Base-by-base conservation (phyloP, 352 stramenopile genomes). In the Phytophthora macrochlamydospora region DNA sequence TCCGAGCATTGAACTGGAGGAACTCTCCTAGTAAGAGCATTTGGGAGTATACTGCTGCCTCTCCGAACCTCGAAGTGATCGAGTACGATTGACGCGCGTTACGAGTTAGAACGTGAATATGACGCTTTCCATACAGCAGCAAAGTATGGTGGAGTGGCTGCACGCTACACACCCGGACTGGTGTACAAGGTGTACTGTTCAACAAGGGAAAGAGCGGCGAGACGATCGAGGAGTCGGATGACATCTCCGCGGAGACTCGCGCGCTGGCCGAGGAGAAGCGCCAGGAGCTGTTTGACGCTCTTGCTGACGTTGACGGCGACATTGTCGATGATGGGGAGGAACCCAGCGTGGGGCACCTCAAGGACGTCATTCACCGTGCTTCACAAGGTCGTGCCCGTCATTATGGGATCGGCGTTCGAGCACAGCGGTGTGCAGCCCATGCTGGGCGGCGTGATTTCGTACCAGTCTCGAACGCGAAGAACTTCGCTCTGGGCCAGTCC, bases 271-370 rank as follows among this genome's bases (percentile, higher is more conserved):
- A 97, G 54, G 84, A 95, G 57, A 98, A 98, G 76, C 83, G 91
- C 49, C 68, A 83, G 49, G 93, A 98, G 70, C 84, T 99, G 38
- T 93, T 99, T 60, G 94, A 98, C 70, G 69, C 74, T 28, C 83
- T 99, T 49, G 97, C 97, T 0, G 96, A 99, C 77, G 92, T 98
- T 4, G 97, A 99, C 76, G 98, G 99, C 43, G 97, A 99, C 42
- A 99, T 99, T 77, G 97, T 85, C 7, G 98, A 99, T 99, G 9
- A 98, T 98, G 91, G 97, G 73, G 96, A 99, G 75, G 93, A 97
- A 56, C 95, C 96, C 4, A 95, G 82, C 1, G 69, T 80, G 6
- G 92, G 98, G 59, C 85, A 97, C 51, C 74, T 99, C 8, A 89
- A 98, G 65, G 87, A 75, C 7, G 97, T 96, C 18, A 99, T 99